A percentile compares a stretch with the other conserved stretches of the same genome.
These are phyloP conservation scores for Septoria petroselini DNA, from an alignment of 2,329 filamentous ascomycete genomes.

Conservation along the genomic window DNA sequence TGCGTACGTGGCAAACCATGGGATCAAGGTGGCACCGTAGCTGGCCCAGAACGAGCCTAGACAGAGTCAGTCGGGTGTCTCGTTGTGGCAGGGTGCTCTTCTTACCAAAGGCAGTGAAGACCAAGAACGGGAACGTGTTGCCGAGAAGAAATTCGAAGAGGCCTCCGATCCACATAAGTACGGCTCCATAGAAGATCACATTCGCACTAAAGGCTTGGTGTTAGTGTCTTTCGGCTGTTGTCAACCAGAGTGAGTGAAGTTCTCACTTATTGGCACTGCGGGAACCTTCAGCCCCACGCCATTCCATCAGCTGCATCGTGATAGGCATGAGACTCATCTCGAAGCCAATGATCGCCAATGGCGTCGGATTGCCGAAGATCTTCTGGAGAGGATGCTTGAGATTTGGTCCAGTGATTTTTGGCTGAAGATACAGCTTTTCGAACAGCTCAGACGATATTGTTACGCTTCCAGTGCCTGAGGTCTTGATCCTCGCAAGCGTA, in stretches of 20 bases:
- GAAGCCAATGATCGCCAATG: conserved; percentile 26
- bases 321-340: conserved; percentile 27
- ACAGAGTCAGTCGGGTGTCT: neutral
- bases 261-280: conserved; percentile 22
- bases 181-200: conserved; percentile 26
- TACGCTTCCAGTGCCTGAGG: conserved; percentile 23
- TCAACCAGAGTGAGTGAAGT: neutral
- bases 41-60: conserved; percentile 23
- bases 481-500: conserved; percentile 22
- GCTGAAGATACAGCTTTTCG: conserved; percentile 26
- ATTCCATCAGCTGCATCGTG: conserved; percentile 27
- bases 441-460: conserved; percentile 28
- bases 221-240: neutral
- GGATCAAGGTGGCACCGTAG: conserved; percentile 21
- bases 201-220: conserved; percentile 9
- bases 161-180: conserved; percentile 25
- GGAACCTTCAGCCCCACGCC: conserved; percentile 20
- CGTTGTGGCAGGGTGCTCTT: too few species aligned
- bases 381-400: conserved; percentile 27
- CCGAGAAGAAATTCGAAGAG: conserved; percentile 26
- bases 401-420: conserved; percentile 19
- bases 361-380: conserved; percentile 26
- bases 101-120: conserved; percentile 26
- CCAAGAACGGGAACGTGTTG: conserved; percentile 28
- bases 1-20: conserved; percentile 21